Evolutionary conservation across 2,329 filamentous ascomycete species (phyloP), one percentile per base, ranked within the genome.

Genomic region (Ascochyta koolunga): DNA sequence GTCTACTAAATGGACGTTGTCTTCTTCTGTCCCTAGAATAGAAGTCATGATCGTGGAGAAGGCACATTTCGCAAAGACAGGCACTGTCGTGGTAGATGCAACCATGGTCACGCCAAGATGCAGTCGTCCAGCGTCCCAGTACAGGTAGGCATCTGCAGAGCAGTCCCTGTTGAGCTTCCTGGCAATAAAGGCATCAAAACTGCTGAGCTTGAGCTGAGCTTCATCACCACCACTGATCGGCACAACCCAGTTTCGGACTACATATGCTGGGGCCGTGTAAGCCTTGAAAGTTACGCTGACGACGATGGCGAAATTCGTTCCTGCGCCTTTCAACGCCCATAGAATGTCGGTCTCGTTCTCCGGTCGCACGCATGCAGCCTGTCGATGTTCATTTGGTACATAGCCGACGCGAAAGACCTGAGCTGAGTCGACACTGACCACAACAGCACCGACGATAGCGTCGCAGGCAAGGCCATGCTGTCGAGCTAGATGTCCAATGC

Each of bases 401-500:
- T 58, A 11, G 21, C 85, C 85, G 27, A 86, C 62, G 62, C 62
- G 81, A 21, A 86, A 25, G n/a, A 83, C 43, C 35, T 80, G 53
- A 25, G 79, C 74, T 31, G 79, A 79, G 0, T 73, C 64, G 47
- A 83, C 78, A 58, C 79, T 81, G 67, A 87, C 79, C 22, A 88
- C 11, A 2, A 87, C 78, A 18, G 82, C 85, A 57, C 86, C 85
- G n/a, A 87, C 67, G 39, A 88, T 82, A 38, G 79, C 67, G 58
- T 88, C 85, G 59, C 83, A 87, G 2, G 83, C 57, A 11, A 89
- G 82, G 1, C 86, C 85, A 58, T 85, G 69, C 8, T 77, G 49
- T 53, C 85, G 77, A 31, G 80, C 64, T n/a, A 86, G 72, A 59
- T 87, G 84, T 2, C 85, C 85, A 42, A 88, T 85, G 46, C 86